phyloP scores from a whole-genome alignment of 1,284 basidiomycete genomes.

The Microbotryum lychnidis-dioicae region DNA sequence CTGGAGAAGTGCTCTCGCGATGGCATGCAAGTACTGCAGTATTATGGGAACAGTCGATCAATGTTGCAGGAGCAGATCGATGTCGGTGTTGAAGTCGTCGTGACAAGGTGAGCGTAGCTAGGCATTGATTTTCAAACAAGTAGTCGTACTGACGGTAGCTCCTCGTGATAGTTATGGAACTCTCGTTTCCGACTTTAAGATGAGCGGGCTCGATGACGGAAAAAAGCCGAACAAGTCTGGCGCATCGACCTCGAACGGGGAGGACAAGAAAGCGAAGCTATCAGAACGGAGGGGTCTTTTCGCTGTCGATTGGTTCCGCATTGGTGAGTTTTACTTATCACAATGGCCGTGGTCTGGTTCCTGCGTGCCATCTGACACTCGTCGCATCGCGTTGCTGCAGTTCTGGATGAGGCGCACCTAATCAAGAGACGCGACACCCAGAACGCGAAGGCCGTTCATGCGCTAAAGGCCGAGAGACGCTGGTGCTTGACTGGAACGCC shows the following conservation, averaged over 20 bases:
- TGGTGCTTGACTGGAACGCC: slow-evolving; percentile 96
- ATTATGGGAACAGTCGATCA: slow-evolving; percentile 75
- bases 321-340: slow-evolving; percentile 37
- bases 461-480: slow-evolving; percentile 64
- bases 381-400: slow-evolving; percentile 29
- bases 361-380: not conserved
- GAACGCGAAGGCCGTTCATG: slow-evolving; percentile 82
- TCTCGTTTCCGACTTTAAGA: slow-evolving; percentile 25
- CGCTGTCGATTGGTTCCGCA: slow-evolving; percentile 66
- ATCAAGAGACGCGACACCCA: slow-evolving; percentile 88
- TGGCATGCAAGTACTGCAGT: slow-evolving; percentile 59
- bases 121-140: not conserved
- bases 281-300: slow-evolving; percentile 20
- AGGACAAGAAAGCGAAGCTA: slow-evolving; percentile 6
- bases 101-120: slow-evolving; percentile 70
- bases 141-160: not conserved
- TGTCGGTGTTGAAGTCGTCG: slow-evolving; percentile 59
- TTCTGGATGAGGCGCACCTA: slow-evolving; percentile 67
- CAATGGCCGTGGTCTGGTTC: not conserved
- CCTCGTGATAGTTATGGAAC: slow-evolving; percentile 21
- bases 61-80: slow-evolving; percentile 60
- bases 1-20: slow-evolving; percentile 59
- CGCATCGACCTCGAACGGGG: slow-evolving; percentile 4
- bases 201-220: slow-evolving; percentile 9
- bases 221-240: not conserved